A percentile compares a stretch with the other conserved stretches of the same genome.
These are phyloP conservation scores for Lactifluus pinguis DNA, from an alignment of 768 basidiomycete genomes.

Conservation along the genomic window DNA sequence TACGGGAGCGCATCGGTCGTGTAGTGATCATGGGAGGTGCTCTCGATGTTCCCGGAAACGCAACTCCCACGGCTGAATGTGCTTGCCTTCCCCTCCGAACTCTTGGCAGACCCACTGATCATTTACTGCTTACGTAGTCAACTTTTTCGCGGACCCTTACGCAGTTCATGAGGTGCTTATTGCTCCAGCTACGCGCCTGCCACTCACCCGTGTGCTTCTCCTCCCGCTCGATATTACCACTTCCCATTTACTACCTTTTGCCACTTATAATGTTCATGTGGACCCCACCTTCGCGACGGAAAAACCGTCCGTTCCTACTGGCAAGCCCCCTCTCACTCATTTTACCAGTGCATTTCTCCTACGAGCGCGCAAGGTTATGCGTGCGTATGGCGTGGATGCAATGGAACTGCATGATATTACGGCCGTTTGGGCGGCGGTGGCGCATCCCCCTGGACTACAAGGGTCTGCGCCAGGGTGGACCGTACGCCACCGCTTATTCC, in stretches of 20 bases:
- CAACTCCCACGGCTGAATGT: conserved; percentile 78
- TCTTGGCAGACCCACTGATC: background rate
- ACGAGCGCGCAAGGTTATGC: conserved; percentile 66
- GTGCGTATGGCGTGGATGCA: conserved; percentile 70
- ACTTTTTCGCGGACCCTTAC: conserved; percentile 81
- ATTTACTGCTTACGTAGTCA: conserved; percentile 40
- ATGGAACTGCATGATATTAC: conserved; percentile 89
- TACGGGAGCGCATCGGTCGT: conserved; percentile 56
- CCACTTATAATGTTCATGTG: conserved; percentile 45
- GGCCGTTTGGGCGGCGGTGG: conserved; percentile 81
- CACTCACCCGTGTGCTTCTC: conserved; percentile 57
- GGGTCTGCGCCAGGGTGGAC: conserved; percentile 47
- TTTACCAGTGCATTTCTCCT: conserved; percentile 78
- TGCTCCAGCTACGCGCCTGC: conserved; percentile 38
- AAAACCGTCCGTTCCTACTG: conserved; percentile 36
- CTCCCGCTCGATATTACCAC: conserved; percentile 80
- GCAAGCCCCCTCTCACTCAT: conserved; percentile 55
- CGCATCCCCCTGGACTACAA: conserved; percentile 41
- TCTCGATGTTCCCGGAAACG: conserved; percentile 85
- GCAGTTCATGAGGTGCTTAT: conserved; percentile 65
- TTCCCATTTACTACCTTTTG: conserved; percentile 68
- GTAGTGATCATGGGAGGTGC: conserved; percentile 92
- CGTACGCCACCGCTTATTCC: conserved; percentile 21
- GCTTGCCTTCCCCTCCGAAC: conserved; percentile 23
- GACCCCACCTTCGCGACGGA: conserved; percentile 53